A percentile compares a stretch with the other conserved stretches of the same genome.
Conservation (phyloP, 2,329 filamentous ascomycete species). For the Cordyceps javanica region DNA sequence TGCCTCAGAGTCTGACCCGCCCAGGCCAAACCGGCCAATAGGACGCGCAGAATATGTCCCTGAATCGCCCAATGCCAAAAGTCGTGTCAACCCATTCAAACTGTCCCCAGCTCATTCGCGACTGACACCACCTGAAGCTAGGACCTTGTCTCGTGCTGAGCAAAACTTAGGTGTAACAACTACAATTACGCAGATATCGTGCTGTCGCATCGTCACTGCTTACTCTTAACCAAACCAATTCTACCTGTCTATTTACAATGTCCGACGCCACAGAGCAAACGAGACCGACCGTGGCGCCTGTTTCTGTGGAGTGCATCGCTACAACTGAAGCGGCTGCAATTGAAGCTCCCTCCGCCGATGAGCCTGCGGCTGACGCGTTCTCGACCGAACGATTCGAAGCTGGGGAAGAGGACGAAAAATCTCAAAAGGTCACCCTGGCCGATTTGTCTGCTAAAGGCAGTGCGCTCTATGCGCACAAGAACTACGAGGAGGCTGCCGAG, state of each 20-base stretch:
- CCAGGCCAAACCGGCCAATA: not conserved
- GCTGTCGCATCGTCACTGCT: not conserved
- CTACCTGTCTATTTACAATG: slow-evolving; percentile 15
- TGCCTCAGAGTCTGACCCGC: not conserved
- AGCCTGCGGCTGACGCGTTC: not conserved
- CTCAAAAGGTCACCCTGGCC: slow-evolving; percentile 59
- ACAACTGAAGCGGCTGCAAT: not conserved
- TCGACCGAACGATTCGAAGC: slow-evolving; percentile 31
- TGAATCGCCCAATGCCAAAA: not conserved
- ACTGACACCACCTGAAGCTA: not conserved
- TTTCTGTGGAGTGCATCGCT: not conserved
- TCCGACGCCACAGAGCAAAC: slow-evolving; percentile 17
- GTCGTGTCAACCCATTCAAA: not conserved
- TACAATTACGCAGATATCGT: not conserved
- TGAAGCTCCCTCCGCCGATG: not conserved
- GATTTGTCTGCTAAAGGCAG: slow-evolving; percentile 76
- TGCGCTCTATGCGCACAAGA: slow-evolving; percentile 81
- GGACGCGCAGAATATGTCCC: not conserved
- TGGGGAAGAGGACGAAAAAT: slow-evolving; percentile 40
- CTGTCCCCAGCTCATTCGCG: not conserved
- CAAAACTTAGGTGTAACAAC: not conserved
- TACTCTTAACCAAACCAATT: not conserved
- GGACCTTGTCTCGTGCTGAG: not conserved
- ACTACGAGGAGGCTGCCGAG: slow-evolving; percentile 80
- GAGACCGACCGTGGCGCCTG: slow-evolving; percentile 17